Percentiles rank a stretch among this genome's conserved stretches.
phyloP scores from a whole-genome alignment of 441 rosid genomes.

The Manihot esculenta region DNA sequence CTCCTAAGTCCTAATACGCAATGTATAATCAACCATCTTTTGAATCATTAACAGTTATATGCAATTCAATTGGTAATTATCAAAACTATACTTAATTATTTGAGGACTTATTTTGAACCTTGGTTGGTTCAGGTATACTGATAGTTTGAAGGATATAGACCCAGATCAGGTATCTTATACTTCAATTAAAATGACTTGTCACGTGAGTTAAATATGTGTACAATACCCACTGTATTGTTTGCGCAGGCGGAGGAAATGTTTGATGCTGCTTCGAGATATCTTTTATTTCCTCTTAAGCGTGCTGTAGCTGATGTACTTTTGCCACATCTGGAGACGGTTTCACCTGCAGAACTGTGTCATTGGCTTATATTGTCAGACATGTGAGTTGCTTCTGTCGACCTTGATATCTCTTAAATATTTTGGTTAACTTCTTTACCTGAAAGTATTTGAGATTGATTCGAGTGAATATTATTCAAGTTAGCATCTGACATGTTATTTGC shows the following conservation, averaged over 20 bases:
- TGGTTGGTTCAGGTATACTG: conserved; percentile 80
- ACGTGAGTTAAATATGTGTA: conserved; percentile 10
- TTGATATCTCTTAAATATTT: conserved; percentile 18
- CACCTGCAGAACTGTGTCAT: conserved; percentile 82
- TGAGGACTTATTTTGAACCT: conserved; percentile 26
- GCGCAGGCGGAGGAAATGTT: conserved; percentile 90
- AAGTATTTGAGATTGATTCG: not conserved
- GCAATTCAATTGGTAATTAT: not conserved
- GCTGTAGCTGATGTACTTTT: conserved; percentile 89
- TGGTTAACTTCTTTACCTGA: conserved; percentile 2
- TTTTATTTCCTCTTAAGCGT: conserved; percentile 90
- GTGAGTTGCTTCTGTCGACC: conserved; percentile 39
- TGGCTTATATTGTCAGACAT: conserved; percentile 90
- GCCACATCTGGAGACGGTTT: conserved; percentile 78
- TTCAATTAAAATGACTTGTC: conserved; percentile 12
- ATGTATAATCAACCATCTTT: conserved; percentile 16
- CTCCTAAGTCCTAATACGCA: not conserved
- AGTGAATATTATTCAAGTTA: not conserved
- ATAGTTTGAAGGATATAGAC: conserved; percentile 75
- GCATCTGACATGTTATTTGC: not conserved
- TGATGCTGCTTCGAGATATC: conserved; percentile 95
- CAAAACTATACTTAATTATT: conserved; percentile 6
- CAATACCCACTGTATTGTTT: conserved; percentile 20
- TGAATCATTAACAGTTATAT: not conserved
- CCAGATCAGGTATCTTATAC: conserved; percentile 61